Conservation (phyloP, 495 filamentous ascomycete species). For the Xylaria flabelliformis region DNA sequence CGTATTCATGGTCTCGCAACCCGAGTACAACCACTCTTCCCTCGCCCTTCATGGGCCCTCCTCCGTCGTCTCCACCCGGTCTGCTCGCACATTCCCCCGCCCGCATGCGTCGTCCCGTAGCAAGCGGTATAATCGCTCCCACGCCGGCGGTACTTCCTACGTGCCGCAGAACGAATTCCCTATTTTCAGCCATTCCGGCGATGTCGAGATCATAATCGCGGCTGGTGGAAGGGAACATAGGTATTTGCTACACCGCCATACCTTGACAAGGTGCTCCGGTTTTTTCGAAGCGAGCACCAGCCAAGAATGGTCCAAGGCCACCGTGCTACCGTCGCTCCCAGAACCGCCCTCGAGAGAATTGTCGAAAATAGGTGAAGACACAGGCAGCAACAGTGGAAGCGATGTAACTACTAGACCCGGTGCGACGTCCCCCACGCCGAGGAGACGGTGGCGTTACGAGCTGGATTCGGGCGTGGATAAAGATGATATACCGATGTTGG, state of each 20-base stretch:
- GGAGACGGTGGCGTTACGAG: slow-evolving; percentile 83
- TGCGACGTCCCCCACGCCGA: slow-evolving; percentile 45
- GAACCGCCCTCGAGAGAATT: slow-evolving; percentile 44
- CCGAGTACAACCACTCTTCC: slow-evolving; percentile 57
- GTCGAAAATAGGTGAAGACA: slow-evolving; percentile 65
- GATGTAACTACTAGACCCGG: slow-evolving; percentile 32
- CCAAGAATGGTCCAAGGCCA: slow-evolving; percentile 78
- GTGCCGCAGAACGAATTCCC: slow-evolving; percentile 88
- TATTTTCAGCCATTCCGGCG: slow-evolving; percentile 85
- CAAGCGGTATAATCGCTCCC: slow-evolving; percentile 78
- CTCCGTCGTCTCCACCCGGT: slow-evolving; percentile 60
- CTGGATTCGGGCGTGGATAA: slow-evolving; percentile 75
- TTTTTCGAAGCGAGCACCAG: slow-evolving; percentile 92
- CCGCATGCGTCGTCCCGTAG: slow-evolving; percentile 54
- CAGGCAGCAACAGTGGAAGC: slow-evolving; percentile 43
- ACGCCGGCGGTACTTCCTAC: slow-evolving; percentile 75
- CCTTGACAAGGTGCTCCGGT: slow-evolving; percentile 84
- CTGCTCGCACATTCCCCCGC: slow-evolving; percentile 51
- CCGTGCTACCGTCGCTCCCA: slow-evolving; percentile 36
- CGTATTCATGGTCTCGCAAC: slow-evolving; percentile 74
- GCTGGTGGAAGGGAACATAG: slow-evolving; percentile 75
- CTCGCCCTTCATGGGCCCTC: slow-evolving; percentile 64
- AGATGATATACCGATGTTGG: slow-evolving; percentile 85
- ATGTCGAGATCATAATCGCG: slow-evolving; percentile 83
- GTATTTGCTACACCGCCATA: slow-evolving; percentile 85